phyloP scores from a whole-genome alignment of 2,329 filamentous ascomycete genomes.

The Apiospora sp. region DNA sequence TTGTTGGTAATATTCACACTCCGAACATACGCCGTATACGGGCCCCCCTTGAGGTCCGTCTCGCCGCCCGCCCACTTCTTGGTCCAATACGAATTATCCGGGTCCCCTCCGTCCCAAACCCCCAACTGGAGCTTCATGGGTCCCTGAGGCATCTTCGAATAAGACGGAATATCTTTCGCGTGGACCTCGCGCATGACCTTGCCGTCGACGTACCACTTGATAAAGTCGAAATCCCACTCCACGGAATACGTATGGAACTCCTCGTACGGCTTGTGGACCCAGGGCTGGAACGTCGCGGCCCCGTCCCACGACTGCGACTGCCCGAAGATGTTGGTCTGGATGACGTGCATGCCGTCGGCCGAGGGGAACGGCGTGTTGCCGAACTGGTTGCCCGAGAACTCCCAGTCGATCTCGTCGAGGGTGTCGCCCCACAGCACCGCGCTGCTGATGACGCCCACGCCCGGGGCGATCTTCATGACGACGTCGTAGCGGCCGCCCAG shows the following conservation, averaged over 20 bases:
- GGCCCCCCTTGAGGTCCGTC: constrained; percentile 37
- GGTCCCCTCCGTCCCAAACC: constrained; percentile 42
- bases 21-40: constrained; percentile 42
- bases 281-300: constrained; percentile 31
- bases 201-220: constrained; percentile 42
- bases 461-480: constrained; percentile 43
- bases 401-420: constrained; percentile 44
- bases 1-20: constrained; percentile 45
- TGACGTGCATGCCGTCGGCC: constrained; percentile 37
- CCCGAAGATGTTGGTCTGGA: constrained; percentile 39
- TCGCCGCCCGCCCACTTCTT: constrained; percentile 43
- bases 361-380: constrained; percentile 41
- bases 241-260: constrained; percentile 44
- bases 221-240: constrained; percentile 41
- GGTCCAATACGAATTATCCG: constrained; percentile 39
- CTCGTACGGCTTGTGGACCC: constrained; percentile 31
- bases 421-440: constrained; percentile 40
- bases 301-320: constrained; percentile 19
- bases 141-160: constrained; percentile 39
- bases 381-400: constrained; percentile 43
- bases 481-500: constrained; percentile 43
- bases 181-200: constrained; percentile 38
- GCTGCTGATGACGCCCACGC: constrained; percentile 41
- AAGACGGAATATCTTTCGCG: constrained; percentile 23
- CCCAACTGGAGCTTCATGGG: constrained; percentile 44